Evolutionary conservation across 495 filamentous ascomycete species (phyloP).

Genomic region (Hypomontagnella monticulosa): DNA sequence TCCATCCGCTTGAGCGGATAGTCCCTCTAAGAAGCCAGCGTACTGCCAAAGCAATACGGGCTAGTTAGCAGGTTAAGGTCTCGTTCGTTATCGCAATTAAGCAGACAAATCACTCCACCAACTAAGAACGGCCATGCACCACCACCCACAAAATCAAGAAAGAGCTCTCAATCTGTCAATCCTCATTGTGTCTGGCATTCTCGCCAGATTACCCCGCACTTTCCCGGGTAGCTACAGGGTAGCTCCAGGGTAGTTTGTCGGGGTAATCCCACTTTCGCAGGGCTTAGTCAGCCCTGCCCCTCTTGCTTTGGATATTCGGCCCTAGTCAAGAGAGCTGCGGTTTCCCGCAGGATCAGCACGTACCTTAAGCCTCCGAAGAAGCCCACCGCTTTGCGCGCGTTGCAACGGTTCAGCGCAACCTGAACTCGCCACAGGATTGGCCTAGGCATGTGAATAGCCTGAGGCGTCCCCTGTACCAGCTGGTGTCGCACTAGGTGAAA

Average conservation of each 20-base stretch:
- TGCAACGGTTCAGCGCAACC: neutral
- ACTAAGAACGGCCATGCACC: constrained; percentile 14
- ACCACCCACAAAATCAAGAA: constrained; percentile 15
- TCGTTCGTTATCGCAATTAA: constrained; percentile 15
- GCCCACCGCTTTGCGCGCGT: neutral
- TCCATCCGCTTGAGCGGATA: constrained; percentile 14
- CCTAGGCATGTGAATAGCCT: too few species aligned
- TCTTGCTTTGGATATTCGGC: neutral
- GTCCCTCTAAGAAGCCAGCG: constrained; percentile 12
- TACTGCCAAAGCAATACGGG: constrained; percentile 14
- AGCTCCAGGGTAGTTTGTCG: too few species aligned
- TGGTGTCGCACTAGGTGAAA: neutral
- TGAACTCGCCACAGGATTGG: neutral
- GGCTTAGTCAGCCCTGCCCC: too few species aligned
- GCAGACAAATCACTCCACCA: constrained; percentile 14
- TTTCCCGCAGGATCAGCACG: neutral
- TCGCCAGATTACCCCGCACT: too few species aligned
- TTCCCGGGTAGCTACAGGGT: too few species aligned
- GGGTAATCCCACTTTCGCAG: too few species aligned
- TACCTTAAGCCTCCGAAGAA: neutral
- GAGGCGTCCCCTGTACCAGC: constrained; percentile 7
- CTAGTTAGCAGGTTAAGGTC: constrained; percentile 13
- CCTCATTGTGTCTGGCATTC: constrained; percentile 14
- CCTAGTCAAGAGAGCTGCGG: neutral
- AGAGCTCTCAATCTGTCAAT: constrained; percentile 15